These are phyloP conservation scores for Beauveria australis DNA, from an alignment of 2,329 filamentous ascomycete species.

Conservation along the genomic window DNA sequence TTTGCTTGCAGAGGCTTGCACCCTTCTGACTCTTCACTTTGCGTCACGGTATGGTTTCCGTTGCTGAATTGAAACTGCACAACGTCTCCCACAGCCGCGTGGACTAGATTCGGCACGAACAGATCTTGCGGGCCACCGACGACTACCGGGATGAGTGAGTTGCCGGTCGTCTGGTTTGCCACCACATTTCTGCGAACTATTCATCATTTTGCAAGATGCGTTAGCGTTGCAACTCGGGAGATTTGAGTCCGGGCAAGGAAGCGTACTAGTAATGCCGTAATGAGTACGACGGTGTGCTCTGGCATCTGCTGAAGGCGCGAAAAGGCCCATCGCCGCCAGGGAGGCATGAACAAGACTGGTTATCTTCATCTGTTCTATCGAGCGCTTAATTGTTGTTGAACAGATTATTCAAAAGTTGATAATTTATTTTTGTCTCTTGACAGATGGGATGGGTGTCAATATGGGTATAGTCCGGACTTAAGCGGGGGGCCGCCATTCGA, in stretches of 20 bases:
- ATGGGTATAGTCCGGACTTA: neutral
- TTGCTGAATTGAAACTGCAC: slow-evolving; percentile 36
- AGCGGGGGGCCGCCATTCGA: neutral
- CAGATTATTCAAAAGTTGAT: no score
- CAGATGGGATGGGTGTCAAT: neutral
- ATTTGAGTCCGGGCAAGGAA: neutral
- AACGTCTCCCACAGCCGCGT: slow-evolving; percentile 28
- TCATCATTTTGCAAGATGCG: neutral
- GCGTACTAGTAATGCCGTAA: neutral
- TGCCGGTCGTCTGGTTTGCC: neutral
- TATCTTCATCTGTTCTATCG: neutral
- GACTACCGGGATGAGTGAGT: slow-evolving; percentile 24
- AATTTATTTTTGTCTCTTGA: no score
- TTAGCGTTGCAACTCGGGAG: neutral
- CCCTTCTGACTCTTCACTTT: slow-evolving; percentile 26
- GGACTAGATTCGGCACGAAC: slow-evolving; percentile 29
- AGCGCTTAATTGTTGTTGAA: neutral
- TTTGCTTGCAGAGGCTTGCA: slow-evolving; percentile 31
- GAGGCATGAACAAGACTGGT: neutral
- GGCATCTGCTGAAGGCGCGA: neutral
- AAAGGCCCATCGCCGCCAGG: neutral
- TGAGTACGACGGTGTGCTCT: neutral
- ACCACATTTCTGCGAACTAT: neutral
- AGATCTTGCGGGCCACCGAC: slow-evolving; percentile 29
- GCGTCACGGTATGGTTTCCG: slow-evolving; percentile 36